Evolutionary conservation across 345 rosid species (phyloP), one percentile per base, ranked within the genome.

Genomic region (Angophora floribunda): DNA sequence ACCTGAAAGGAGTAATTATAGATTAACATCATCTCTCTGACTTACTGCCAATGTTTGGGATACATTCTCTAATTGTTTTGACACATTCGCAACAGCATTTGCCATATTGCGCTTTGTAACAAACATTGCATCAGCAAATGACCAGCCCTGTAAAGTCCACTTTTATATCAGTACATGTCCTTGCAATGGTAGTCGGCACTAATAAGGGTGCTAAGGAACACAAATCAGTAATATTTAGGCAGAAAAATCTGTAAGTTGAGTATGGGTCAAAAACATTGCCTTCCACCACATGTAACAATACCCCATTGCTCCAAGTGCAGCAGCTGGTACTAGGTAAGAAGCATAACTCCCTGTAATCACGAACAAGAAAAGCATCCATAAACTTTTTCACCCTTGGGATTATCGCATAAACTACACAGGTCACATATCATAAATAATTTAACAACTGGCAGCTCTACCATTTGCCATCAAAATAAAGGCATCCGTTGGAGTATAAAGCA

Each of bases 211-310:
- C 14, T 80, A 22, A 80, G 65, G 86, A 30, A 32, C 52, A 24
- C 14, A 9, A 52, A 55, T 79, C 19, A 7, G 49, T 45, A 45
- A 79, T n/a, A 24, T n/a, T 57, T 79, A 45, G n/a, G 32, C 52
- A 65, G 51, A 47, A 41, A 61, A 85, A 87, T 50, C 47, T 67
- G 21, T 52, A n/a, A 49, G 88, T 88, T 19, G 52, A 52, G 70
- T 79, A 88, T 53, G 52, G 86, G 88, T 87, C 86, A 70, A 2
- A 44, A 78, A 86, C 49, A 87, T 89, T 87, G 93, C 99, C 98
- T 96, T 96, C 99, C 98, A 97, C 98, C 96, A 95, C 98, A 96
- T 95, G 91, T 96, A 96, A 92, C 98, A 95, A 92, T 96, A 97
- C 67, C 98, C 98, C 97, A 97, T 92, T 87, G 97, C 99, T 92